These are phyloP conservation scores for Coprinopsis marcescibilis DNA, from an alignment of 768 basidiomycete species.

Conservation along the genomic window DNA sequence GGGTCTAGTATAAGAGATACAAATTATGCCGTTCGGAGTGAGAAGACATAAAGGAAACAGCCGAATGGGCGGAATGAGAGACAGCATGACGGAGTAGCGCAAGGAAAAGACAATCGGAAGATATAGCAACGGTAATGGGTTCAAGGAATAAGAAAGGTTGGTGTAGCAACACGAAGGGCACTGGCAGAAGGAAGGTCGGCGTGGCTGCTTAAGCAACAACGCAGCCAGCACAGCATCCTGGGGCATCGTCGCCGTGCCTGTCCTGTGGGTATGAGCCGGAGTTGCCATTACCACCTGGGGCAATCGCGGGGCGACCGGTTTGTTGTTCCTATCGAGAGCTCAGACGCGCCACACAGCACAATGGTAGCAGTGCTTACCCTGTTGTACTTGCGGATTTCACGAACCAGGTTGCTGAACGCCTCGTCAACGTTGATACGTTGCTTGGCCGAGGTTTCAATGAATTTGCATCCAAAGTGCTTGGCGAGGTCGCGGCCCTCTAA, in stretches of 20 bases:
- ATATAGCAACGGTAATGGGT: not conserved
- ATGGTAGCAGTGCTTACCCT: conserved; percentile 40
- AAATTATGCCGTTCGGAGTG: not conserved
- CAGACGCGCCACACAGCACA: conserved; percentile 9
- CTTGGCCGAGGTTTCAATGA: conserved; percentile 95
- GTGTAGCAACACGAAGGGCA: conserved; percentile 11
- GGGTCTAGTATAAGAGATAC: not conserved
- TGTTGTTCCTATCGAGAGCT: conserved; percentile 56
- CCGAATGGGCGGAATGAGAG: not conserved
- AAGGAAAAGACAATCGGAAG: not conserved
- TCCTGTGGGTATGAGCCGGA: conserved; percentile 49
- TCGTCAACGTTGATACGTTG: conserved; percentile 96
- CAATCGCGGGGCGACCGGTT: conserved; percentile 62
- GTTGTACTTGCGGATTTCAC: conserved; percentile 91
- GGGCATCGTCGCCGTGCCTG: conserved; percentile 42
- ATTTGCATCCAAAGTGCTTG: conserved; percentile 89
- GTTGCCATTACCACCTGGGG: conserved; percentile 35
- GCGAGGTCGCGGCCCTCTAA: conserved; percentile 97
- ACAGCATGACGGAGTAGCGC: not conserved
- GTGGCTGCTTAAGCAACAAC: conserved; percentile 45
- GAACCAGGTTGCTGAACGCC: conserved; percentile 88
- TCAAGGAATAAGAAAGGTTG: conserved; percentile 1
- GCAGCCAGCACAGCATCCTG: conserved; percentile 65
- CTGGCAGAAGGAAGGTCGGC: conserved; percentile 1
- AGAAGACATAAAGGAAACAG: not conserved